phyloP scores from a whole-genome alignment of 352 stramenopile species.

The Blastocystis hominis region DNA sequence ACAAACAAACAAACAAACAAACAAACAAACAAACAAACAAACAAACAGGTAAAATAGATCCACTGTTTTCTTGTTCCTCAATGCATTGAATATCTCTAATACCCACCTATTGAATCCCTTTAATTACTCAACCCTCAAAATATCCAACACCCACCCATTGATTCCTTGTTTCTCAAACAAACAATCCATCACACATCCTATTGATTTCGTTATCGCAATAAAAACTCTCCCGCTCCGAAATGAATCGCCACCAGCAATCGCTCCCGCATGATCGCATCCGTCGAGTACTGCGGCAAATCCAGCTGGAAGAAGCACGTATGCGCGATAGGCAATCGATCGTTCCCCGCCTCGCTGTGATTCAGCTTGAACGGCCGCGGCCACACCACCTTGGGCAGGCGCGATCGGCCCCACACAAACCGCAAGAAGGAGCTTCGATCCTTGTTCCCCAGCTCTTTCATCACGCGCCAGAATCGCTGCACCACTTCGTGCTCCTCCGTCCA shows the following conservation, averaged over 20 bases:
- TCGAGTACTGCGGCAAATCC: constrained; percentile 76
- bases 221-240: constrained; percentile 52
- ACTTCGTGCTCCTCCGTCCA: constrained; percentile 62
- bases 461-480: constrained; percentile 67
- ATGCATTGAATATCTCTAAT: no score
- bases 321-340: constrained; percentile 74
- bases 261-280: constrained; percentile 67
- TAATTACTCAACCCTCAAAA: no score
- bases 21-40: neutral
- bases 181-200: neutral
- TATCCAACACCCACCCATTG: no score
- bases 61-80: no score
- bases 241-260: constrained; percentile 74
- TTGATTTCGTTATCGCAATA: constrained; percentile 6
- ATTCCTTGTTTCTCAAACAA: constrained; percentile 6
- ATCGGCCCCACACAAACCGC: constrained; percentile 81
- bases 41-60: constrained; percentile 52
- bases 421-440: constrained; percentile 66
- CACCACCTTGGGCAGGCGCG: constrained; percentile 69
- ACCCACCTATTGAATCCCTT: no score
- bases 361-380: constrained; percentile 82
- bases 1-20: constrained; percentile 10
- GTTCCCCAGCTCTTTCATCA: constrained; percentile 61
- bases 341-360: constrained; percentile 65
- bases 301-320: constrained; percentile 83